phyloP scores from a whole-genome alignment of 2,329 filamentous ascomycete genomes.

The Ophiocordyceps polyrhachis-furcata region DNA sequence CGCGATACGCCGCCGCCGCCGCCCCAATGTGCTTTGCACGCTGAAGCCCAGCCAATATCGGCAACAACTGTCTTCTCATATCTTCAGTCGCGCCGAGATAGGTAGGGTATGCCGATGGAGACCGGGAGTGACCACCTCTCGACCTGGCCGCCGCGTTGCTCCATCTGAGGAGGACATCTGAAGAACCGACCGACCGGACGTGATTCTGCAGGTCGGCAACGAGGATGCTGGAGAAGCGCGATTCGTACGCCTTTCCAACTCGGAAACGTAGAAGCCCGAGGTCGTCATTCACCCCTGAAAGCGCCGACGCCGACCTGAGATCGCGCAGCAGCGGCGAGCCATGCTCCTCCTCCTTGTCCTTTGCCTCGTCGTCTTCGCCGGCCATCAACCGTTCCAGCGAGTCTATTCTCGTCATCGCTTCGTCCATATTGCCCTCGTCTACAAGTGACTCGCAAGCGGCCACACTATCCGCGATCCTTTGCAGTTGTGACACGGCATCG shows the following conservation, averaged over 20 bases:
- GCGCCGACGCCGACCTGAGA: constrained; percentile 55
- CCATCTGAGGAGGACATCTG: constrained; percentile 71
- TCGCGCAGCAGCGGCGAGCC: constrained; percentile 34
- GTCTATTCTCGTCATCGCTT: constrained; percentile 61
- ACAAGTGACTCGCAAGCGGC: constrained; percentile 63
- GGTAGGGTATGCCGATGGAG: constrained; percentile 51
- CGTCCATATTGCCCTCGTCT: constrained; percentile 65
- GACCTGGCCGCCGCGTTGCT: constrained; percentile 55
- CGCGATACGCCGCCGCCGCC: constrained; percentile 70
- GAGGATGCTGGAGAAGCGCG: constrained; percentile 58
- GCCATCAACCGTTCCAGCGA: constrained; percentile 62
- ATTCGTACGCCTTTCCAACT: constrained; percentile 75
- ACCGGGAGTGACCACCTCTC: constrained; percentile 46
- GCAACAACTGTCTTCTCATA: constrained; percentile 50
- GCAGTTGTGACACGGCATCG: constrained; percentile 67
- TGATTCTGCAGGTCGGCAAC: constrained; percentile 69
- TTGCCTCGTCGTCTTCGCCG: constrained; percentile 36
- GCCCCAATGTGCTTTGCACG: constrained; percentile 61
- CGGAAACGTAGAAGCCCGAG: constrained; percentile 57
- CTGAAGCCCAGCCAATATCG: constrained; percentile 61
- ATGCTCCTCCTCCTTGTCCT: constrained; percentile 6
- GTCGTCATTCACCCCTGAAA: constrained; percentile 64
- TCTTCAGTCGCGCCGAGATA: constrained; percentile 59
- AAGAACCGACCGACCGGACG: constrained; percentile 48
- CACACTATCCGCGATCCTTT: constrained; percentile 57